Conservation (phyloP, 1,284 basidiomycete genomes). For the Ganoderma lingzhi region DNA sequence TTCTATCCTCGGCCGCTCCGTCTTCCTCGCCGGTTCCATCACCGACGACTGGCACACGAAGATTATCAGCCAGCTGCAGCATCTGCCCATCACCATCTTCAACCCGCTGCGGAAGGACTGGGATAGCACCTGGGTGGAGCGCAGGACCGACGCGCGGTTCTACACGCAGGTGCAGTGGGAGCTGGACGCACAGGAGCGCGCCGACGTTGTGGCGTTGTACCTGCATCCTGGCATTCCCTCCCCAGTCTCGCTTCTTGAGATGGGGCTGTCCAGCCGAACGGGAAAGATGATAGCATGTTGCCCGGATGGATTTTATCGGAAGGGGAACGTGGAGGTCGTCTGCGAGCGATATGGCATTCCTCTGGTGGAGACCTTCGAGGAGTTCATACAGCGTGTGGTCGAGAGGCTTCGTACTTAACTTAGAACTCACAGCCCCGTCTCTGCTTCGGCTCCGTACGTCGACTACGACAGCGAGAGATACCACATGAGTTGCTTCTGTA, state of each 20-base stretch:
- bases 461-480: no score
- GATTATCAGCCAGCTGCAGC: background rate
- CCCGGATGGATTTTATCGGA: conserved; percentile 7
- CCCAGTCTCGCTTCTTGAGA: conserved; percentile 6
- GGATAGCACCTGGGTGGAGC: conserved; percentile 8
- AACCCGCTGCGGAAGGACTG: conserved; percentile 11
- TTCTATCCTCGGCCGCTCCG: background rate
- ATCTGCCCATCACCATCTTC: conserved; percentile 4
- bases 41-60: background rate
- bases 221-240: background rate
- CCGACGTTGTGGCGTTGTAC: conserved; percentile 13
- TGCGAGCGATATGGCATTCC: background rate
- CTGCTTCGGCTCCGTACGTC: background rate
- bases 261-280: conserved; percentile 1
- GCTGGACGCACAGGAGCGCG: background rate
- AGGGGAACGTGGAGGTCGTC: conserved; percentile 14
- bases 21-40: conserved; percentile 12
- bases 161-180: conserved; percentile 9
- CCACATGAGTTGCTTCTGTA: no score
- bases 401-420: background rate
- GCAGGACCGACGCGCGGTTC: conserved; percentile 3
- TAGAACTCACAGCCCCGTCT: background rate
- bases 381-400: background rate
- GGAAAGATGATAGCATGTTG: conserved; percentile 9
- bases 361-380: conserved; percentile 5